Evolutionary conservation across 2,329 filamentous ascomycete species (phyloP), one percentile per base, ranked within the genome.

Genomic region (Mycosphaerella sp.): DNA sequence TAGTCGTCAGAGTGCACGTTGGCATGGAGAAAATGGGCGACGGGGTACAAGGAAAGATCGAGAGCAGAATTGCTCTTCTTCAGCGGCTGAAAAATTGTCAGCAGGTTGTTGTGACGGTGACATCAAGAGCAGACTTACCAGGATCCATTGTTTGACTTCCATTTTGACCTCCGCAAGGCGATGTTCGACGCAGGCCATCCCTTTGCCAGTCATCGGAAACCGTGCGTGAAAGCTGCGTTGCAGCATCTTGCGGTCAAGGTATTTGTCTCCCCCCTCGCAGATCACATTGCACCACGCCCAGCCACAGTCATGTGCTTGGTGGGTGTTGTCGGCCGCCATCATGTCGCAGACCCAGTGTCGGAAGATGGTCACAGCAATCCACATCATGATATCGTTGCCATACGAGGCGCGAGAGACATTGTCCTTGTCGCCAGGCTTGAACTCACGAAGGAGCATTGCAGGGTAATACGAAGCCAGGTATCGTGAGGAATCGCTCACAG

Each of bases 301-400:
- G 1, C 78, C 78, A 45, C 75, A 73, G 57, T 80, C 78, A 1
- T 57, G 50, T 0, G 67, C 69, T 39, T 64, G 62, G 38, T 68
- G 67, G 9, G 72, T 75, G 39, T 66, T 67, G 23, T 71, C 69
- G 7, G 68, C 67, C 38, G 70, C 64, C 36, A 78, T 66, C 11
- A 67, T 62, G 49, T 76, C 70, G 1, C 66, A 68, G 32, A 77
- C 62, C 72, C 74, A 78, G 61, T 79, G 73, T 0, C 74, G 72
- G 62, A 77, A 74, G 48, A 76, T 71, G 6, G 60, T 63, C 6
- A 79, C 66, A 3, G 72, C 73, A 66, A 79, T 76, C 78, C 77
- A 80, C 58, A 74, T 69, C 55, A 78, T 70, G 55, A 80, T 75
- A 55, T 79, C 74, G 54, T 71, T 74, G 17, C 69, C 66, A 57